phyloP scores from a whole-genome alignment of 495 filamentous ascomycete genomes.

The Chlorociboria aeruginascens region DNA sequence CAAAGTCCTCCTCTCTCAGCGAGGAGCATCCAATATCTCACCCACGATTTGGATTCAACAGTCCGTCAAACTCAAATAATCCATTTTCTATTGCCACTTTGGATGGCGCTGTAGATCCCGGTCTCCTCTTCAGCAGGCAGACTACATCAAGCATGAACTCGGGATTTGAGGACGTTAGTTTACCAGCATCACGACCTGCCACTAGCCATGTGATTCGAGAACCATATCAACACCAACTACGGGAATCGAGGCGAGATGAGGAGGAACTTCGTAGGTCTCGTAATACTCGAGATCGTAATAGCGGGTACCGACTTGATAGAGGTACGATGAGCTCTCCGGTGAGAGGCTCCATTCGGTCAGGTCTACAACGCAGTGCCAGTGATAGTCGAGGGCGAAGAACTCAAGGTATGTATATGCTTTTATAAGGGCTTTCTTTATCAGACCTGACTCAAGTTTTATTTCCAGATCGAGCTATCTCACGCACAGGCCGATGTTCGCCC shows the following conservation, averaged over 20 bases:
- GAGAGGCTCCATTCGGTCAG: slow-evolving; percentile 30
- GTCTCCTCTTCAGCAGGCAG: slow-evolving; percentile 43
- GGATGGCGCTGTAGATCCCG: slow-evolving; percentile 32
- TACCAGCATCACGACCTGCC: slow-evolving; percentile 26
- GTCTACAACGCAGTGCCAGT: slow-evolving; percentile 49
- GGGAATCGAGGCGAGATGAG: slow-evolving; percentile 41
- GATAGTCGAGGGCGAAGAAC: slow-evolving; percentile 20
- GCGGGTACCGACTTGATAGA: slow-evolving; percentile 22
- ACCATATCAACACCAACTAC: slow-evolving; percentile 47
- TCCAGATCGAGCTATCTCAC: slow-evolving; percentile 19
- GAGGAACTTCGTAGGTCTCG: slow-evolving; percentile 32
- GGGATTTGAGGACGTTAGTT: slow-evolving; percentile 29
- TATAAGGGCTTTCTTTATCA: too few species aligned
- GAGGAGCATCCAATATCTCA: slow-evolving; percentile 4
- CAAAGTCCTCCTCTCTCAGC: slow-evolving; percentile 8
- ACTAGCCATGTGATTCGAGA: slow-evolving; percentile 27
- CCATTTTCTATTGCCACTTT: slow-evolving; percentile 8
- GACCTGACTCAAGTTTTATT: not conserved
- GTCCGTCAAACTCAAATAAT: slow-evolving; percentile 2
- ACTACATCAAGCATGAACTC: slow-evolving; percentile 19
- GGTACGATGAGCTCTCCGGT: slow-evolving; percentile 41
- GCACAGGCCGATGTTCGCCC: slow-evolving; percentile 34
- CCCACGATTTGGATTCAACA: slow-evolving; percentile 7
- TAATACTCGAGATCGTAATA: slow-evolving; percentile 20
- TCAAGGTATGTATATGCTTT: slow-evolving; percentile 6